Evolutionary conservation across 257 asterid species (phyloP), one percentile per base, ranked within the genome.

Genomic region (Oldenlandia corymbosa): DNA sequence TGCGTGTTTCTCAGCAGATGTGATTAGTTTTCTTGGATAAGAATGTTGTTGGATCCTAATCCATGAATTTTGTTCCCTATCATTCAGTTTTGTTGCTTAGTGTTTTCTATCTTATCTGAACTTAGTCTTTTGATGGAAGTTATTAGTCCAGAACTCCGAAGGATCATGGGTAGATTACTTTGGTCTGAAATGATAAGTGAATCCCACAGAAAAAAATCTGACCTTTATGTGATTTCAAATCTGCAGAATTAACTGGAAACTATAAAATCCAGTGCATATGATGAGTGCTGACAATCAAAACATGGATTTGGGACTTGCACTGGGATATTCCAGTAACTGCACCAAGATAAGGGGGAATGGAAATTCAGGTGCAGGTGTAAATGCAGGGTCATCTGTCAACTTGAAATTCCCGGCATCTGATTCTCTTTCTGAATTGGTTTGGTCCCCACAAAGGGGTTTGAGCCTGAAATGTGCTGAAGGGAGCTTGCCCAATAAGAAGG

Each of bases 291-390:
- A 67, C 10, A 80, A 75, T 9, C 78, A 72, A 39, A 75, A 74
- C 26, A 20, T 75, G 28, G 82, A 79, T 75, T 72, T 84, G 58
- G 78, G 80, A n/a, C 86, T 75, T 72, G 66, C 75, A 69, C 68
- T 81, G 71, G 91, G 85, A 28, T 62, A 76, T 50, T 39, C 80
- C 58, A 67, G 64, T 42, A 65, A 62, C 75, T 32, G 64, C 64
- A 73, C 26, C 2, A 13, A 39, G 73, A 54, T 73, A 20, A 53
- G 78, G 58, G 47, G 54, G 71, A 54, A 72, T 36, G 60, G 49
- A 37, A 39, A 66, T 69, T 58, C 71, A 31, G 97, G 97, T 85
- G 94, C 85, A 89, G 91, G 95, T 89, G 95, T 59, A 86, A 89
- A 87, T 84, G 97, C 95, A 82, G 74, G 71, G 51, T 73, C 81